A percentile compares a stretch with the other conserved stretches of the same genome.
Evolutionary conservation across 768 basidiomycete genomes (phyloP).

Genomic region (Termitomyces sp.): DNA sequence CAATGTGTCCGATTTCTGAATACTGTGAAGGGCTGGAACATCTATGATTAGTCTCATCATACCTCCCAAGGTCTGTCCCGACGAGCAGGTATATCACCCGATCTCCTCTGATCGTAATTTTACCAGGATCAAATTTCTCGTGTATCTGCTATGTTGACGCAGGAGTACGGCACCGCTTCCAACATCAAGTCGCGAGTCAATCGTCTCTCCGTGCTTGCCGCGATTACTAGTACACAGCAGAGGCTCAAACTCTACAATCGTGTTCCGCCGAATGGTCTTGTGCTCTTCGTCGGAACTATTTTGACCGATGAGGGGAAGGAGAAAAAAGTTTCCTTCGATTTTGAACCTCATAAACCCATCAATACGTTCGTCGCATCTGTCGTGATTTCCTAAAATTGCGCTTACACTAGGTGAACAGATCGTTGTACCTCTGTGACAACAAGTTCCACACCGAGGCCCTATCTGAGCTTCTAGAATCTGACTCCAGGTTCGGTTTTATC

Average conservation of each 20-base stretch:
- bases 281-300: conserved; percentile 97
- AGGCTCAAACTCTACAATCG: conserved; percentile 95
- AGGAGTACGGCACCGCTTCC: conserved; percentile 98
- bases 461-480: conserved; percentile 93
- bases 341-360: conserved; percentile 98
- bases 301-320: conserved; percentile 99
- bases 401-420: conserved; percentile 44
- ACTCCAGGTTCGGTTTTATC: conserved; percentile 98
- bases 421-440: conserved; percentile 98
- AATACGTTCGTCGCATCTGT: conserved; percentile 71
- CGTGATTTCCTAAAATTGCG: background rate
- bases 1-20: conserved; percentile 24
- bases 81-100: conserved; percentile 16
- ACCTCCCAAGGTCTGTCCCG: conserved; percentile 74
- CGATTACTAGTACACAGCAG: conserved; percentile 98
- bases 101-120: conserved; percentile 12
- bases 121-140: conserved; percentile 89
- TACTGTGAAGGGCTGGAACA: conserved; percentile 73
- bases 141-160: conserved; percentile 93
- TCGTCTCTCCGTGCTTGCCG: conserved; percentile 94
- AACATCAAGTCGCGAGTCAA: conserved; percentile 99
- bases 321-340: conserved; percentile 98
- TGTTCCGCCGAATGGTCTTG: conserved; percentile 94
- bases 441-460: conserved; percentile 99
- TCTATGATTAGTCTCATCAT: conserved; percentile 99